Evolutionary conservation across 768 basidiomycete genomes (phyloP).

Genomic region (Cyathus striatus): DNA sequence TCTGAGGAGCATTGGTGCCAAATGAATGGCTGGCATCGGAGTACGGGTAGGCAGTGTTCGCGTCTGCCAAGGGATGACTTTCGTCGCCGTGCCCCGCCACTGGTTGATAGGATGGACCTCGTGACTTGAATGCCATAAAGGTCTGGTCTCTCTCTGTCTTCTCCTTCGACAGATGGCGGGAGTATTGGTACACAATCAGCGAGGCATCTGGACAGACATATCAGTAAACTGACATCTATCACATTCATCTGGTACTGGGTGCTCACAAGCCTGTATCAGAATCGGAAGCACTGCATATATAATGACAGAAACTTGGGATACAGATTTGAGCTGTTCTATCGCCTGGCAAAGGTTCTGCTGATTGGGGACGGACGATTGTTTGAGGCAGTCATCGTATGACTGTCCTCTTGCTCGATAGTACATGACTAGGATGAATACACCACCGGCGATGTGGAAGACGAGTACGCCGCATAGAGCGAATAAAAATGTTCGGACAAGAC

Average conservation of each 20-base stretch:
- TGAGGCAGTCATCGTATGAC: constrained; percentile 21
- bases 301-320: constrained; percentile 23
- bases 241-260: no score
- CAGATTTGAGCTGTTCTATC: constrained; percentile 15
- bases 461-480: constrained; percentile 23
- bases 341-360: constrained; percentile 23
- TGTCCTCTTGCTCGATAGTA: constrained; percentile 23
- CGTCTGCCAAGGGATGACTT: constrained; percentile 19
- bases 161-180: constrained; percentile 23
- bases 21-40: constrained; percentile 21
- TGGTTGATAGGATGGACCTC: constrained; percentile 17
- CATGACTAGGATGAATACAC: constrained; percentile 23
- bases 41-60: constrained; percentile 24
- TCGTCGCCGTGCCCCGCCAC: no score
- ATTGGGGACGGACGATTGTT: no score
- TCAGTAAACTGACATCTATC: no score
- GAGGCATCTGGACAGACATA: constrained; percentile 25
- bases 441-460: constrained; percentile 21
- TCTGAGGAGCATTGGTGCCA: constrained; percentile 10
- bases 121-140: constrained; percentile 9
- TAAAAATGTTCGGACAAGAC: constrained; percentile 26
- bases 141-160: constrained; percentile 16
- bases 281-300: constrained; percentile 29
- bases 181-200: constrained; percentile 31
- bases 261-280: constrained; percentile 33